These are phyloP conservation scores for Crucibulum laeve DNA, from an alignment of 768 basidiomycete genomes.

Conservation along the genomic window DNA sequence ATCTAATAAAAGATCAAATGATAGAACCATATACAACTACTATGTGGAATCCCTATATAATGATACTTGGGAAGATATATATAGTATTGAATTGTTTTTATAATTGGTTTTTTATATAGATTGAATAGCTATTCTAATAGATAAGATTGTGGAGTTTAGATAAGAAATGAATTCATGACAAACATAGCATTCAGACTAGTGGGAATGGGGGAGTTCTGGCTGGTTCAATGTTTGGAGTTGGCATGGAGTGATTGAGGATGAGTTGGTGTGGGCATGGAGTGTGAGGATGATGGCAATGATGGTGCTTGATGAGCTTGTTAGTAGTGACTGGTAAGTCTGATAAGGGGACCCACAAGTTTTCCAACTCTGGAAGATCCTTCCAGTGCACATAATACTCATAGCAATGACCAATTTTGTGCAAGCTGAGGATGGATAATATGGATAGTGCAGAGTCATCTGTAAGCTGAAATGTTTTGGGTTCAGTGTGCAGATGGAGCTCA, in stretches of 20 bases:
- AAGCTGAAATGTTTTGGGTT: slow-evolving; percentile 15
- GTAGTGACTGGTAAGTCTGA: slow-evolving; percentile 25
- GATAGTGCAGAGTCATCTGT: slow-evolving; percentile 12
- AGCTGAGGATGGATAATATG: slow-evolving; percentile 22
- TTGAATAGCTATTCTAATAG: too few relatives aligned
- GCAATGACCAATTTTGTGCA: slow-evolving; percentile 24
- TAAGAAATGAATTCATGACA: too few relatives aligned
- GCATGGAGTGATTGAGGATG: slow-evolving; percentile 6
- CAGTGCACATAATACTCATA: slow-evolving; percentile 32
- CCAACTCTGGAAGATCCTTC: slow-evolving; percentile 16
- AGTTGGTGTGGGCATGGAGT: slow-evolving; percentile 22
- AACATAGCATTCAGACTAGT: background rate
- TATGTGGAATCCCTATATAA: too few relatives aligned
- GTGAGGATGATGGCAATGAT: slow-evolving; percentile 25
- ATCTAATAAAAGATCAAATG: too few relatives aligned
- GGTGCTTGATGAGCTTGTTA: slow-evolving; percentile 25
- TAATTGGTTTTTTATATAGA: too few relatives aligned
- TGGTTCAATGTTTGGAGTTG: background rate
- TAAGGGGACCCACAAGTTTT: slow-evolving; percentile 30
- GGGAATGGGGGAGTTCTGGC: background rate
- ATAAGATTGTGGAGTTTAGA: too few relatives aligned
- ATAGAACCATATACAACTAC: too few relatives aligned
- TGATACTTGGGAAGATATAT: too few relatives aligned
- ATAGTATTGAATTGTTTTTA: too few relatives aligned
- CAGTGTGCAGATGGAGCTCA: slow-evolving; percentile 21